Conservation (phyloP, 1,284 basidiomycete species). For the Coniferiporia weirii region DNA sequence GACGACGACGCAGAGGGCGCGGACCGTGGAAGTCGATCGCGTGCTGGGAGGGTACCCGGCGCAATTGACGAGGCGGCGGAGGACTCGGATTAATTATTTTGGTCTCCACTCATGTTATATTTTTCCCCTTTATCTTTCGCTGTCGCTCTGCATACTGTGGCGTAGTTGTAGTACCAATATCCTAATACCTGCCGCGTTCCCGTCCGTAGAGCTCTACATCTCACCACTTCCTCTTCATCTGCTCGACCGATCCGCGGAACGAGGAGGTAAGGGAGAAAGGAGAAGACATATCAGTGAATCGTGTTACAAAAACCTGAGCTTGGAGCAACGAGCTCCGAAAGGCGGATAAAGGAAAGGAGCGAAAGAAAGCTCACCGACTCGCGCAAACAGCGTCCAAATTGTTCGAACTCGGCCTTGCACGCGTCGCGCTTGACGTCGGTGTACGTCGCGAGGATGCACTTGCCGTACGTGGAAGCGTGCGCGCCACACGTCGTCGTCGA, state of each 20-base stretch:
- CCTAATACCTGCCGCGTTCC: not conserved
- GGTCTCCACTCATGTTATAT: not conserved
- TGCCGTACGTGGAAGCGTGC: slow-evolving; percentile 71
- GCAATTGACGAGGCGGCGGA: slow-evolving; percentile 12
- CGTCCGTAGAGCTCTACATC: not conserved
- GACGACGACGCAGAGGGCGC: not conserved
- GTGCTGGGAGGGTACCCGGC: slow-evolving; percentile 7
- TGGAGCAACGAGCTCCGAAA: slow-evolving; percentile 10
- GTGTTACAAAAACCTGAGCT: not conserved
- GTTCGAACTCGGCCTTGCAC: slow-evolving; percentile 73
- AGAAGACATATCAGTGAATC: slow-evolving; percentile 7
- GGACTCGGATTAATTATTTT: slow-evolving; percentile 3
- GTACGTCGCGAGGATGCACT: slow-evolving; percentile 72
- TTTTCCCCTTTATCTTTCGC: not conserved
- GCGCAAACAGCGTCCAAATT: slow-evolving; percentile 70
- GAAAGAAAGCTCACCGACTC: slow-evolving; percentile 49
- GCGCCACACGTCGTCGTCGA: slow-evolving; percentile 64
- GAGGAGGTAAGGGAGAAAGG: not conserved
- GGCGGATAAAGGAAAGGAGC: not conserved
- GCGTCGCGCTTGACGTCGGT: slow-evolving; percentile 72
- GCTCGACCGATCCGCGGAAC: not conserved
- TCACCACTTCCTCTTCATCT: slow-evolving; percentile 70
- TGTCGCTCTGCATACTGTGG: not conserved
- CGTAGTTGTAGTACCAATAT: slow-evolving; percentile 1
- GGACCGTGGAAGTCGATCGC: not conserved